Evolutionary conservation across 257 asterid genomes (phyloP).

Genomic region (Solanum lignicaule): DNA sequence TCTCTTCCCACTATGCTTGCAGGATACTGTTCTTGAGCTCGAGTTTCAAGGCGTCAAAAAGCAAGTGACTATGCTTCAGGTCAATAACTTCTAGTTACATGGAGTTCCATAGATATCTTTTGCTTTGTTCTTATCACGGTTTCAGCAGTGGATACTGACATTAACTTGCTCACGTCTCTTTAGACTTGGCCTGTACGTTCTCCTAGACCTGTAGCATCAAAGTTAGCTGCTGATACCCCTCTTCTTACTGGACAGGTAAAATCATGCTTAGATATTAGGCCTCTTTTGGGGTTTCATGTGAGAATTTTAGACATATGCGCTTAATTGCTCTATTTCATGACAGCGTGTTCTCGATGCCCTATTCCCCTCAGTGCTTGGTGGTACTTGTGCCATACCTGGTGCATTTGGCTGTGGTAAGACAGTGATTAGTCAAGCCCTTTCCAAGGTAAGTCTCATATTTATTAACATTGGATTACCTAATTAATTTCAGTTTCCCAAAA

Average conservation of each 20-base stretch:
- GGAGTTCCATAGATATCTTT: not conserved
- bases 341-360: constrained; percentile 99
- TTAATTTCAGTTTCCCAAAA: not conserved
- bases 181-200: constrained; percentile 98
- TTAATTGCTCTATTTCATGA: constrained; percentile 13
- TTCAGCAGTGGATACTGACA: constrained; percentile 1
- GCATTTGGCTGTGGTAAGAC: constrained; percentile 99
- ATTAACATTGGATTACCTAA: not conserved
- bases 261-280: not conserved
- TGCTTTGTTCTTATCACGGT: not conserved
- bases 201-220: constrained; percentile 93
- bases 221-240: constrained; percentile 98
- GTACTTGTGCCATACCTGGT: constrained; percentile 99
- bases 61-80: constrained; percentile 96
- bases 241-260: constrained; percentile 98
- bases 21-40: constrained; percentile 98
- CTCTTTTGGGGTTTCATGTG: not conserved
- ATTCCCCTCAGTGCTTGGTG: constrained; percentile 99
- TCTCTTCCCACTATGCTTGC: constrained; percentile 20
- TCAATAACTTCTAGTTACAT: constrained; percentile 7
- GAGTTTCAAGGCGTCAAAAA: constrained; percentile 98
- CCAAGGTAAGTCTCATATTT: constrained; percentile 52
- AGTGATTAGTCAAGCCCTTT: constrained; percentile 98
- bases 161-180: constrained; percentile 12
- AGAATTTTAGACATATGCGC: not conserved